Conservation (phyloP, 768 basidiomycete genomes). For the Auricularia heimuer region DNA sequence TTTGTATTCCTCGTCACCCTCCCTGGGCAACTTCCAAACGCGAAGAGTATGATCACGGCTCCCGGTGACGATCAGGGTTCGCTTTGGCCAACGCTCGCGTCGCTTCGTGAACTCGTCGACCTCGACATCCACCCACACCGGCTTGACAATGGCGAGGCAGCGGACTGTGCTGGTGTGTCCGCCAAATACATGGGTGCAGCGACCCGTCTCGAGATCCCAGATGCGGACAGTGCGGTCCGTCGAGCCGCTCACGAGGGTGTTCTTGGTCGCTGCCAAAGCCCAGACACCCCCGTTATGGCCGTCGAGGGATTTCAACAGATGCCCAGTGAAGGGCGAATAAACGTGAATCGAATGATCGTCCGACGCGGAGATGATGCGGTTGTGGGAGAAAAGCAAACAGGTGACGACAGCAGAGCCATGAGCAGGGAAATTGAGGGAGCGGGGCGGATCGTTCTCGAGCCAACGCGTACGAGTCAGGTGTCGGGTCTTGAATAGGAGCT, state of each 20-base stretch:
- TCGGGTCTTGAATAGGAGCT: slow-evolving; percentile 87
- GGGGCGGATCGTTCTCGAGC: slow-evolving; percentile 63
- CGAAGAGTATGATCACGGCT: slow-evolving; percentile 58
- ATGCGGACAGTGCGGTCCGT: slow-evolving; percentile 91
- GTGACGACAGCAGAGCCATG: slow-evolving; percentile 90
- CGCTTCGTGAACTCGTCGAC: slow-evolving; percentile 48
- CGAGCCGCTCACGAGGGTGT: slow-evolving; percentile 82
- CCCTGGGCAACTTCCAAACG: slow-evolving; percentile 57
- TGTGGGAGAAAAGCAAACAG: slow-evolving; percentile 87
- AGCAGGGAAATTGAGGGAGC: slow-evolving; percentile 74
- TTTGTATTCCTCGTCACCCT: slow-evolving; percentile 67
- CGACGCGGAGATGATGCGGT: slow-evolving; percentile 92
- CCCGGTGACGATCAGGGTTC: slow-evolving; percentile 62
- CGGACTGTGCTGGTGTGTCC: slow-evolving; percentile 96
- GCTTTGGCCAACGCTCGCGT: slow-evolving; percentile 66
- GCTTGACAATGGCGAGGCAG: slow-evolving; percentile 92
- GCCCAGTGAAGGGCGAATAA: slow-evolving; percentile 79
- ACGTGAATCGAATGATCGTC: slow-evolving; percentile 97
- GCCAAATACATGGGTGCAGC: slow-evolving; percentile 86
- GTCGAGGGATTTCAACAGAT: slow-evolving; percentile 59
- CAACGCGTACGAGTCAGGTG: slow-evolving; percentile 72
- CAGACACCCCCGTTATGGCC: slow-evolving; percentile 96
- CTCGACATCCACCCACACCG: slow-evolving; percentile 73
- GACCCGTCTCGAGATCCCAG: slow-evolving; percentile 73
- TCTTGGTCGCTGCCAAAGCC: slow-evolving; percentile 86